These are phyloP conservation scores for Didymella lethalis DNA, from an alignment of 2,329 filamentous ascomycete genomes.

Conservation along the genomic window DNA sequence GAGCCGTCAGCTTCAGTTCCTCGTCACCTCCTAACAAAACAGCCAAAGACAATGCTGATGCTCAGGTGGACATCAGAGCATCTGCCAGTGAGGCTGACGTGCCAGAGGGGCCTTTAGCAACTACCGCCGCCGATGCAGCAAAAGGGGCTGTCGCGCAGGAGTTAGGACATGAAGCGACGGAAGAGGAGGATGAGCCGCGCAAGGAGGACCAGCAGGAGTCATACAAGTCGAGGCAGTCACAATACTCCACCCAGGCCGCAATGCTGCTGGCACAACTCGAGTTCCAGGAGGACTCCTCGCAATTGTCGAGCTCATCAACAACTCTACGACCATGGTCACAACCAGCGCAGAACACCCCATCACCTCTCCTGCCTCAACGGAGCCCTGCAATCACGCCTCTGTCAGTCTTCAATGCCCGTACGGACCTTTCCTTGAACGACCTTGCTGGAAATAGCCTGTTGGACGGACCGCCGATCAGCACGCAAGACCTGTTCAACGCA, in stretches of 20 bases:
- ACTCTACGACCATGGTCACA: constrained; percentile 31
- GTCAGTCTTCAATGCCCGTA: constrained; percentile 34
- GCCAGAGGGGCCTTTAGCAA: not conserved
- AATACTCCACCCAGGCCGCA: constrained; percentile 49
- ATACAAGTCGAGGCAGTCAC: constrained; percentile 29
- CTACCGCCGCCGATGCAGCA: not conserved
- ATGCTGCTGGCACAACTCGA: constrained; percentile 45
- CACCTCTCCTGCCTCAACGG: constrained; percentile 18
- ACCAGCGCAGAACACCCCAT: constrained; percentile 29
- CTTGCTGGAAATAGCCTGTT: constrained; percentile 18
- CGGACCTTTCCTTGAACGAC: constrained; percentile 13
- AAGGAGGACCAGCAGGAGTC: constrained; percentile 15
- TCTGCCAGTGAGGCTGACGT: not conserved
- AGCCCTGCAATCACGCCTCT: constrained; percentile 44
- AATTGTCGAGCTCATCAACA: constrained; percentile 26
- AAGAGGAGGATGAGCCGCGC: constrained; percentile 3
- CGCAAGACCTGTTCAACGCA: constrained; percentile 55
- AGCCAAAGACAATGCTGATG: not conserved
- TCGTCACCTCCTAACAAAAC: constrained; percentile 26
- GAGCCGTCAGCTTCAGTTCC: constrained; percentile 37
- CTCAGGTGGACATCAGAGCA: not conserved
- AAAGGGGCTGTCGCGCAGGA: not conserved
- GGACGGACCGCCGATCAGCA: constrained; percentile 45
- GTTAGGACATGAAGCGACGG: not conserved
- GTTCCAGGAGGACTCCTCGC: constrained; percentile 41